phyloP scores from a whole-genome alignment of 164 flowering plant genomes.

The Vitis rupestris region DNA sequence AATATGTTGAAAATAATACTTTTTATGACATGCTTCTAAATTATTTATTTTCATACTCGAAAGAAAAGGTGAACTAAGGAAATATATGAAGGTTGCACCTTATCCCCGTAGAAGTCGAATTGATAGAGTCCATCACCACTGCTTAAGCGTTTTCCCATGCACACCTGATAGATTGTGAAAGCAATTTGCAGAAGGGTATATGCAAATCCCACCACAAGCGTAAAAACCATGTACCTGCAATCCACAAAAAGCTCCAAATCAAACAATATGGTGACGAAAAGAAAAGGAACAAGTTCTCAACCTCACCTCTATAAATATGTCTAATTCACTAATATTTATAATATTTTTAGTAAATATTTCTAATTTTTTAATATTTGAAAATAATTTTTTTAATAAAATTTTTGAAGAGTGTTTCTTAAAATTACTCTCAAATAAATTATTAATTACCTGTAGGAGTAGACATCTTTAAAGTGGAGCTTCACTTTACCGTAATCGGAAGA shows the following conservation, averaged over 20 bases:
- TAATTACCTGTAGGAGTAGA: slow-evolving; percentile 18
- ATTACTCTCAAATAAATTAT: too few species aligned
- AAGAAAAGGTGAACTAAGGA: background rate
- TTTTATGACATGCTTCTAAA: too few species aligned
- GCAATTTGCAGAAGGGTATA: slow-evolving; percentile 22
- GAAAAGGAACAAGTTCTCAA: background rate
- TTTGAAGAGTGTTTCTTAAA: too few species aligned
- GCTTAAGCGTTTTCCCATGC: slow-evolving; percentile 1
- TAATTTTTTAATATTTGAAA: too few species aligned
- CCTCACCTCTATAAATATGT: background rate
- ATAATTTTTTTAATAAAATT: too few species aligned
- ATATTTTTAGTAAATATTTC: background rate
- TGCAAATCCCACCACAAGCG: slow-evolving; percentile 13
- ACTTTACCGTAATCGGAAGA: background rate
- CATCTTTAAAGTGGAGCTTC: slow-evolving; percentile 11
- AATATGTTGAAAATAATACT: too few species aligned
- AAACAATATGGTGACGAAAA: background rate
- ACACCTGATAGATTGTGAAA: slow-evolving; percentile 7
- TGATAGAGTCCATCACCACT: background rate
- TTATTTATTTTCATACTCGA: too few species aligned
- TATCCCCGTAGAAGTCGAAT: slow-evolving; percentile 28
- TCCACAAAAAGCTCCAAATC: background rate
- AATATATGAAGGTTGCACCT: slow-evolving; percentile 8
- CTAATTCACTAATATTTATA: background rate
- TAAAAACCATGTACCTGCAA: slow-evolving; percentile 20